Evolutionary conservation across 192 early-diverging fungal genomes (phyloP), one percentile per base, ranked within the genome.

Genomic region (Chytriomyces sp.): DNA sequence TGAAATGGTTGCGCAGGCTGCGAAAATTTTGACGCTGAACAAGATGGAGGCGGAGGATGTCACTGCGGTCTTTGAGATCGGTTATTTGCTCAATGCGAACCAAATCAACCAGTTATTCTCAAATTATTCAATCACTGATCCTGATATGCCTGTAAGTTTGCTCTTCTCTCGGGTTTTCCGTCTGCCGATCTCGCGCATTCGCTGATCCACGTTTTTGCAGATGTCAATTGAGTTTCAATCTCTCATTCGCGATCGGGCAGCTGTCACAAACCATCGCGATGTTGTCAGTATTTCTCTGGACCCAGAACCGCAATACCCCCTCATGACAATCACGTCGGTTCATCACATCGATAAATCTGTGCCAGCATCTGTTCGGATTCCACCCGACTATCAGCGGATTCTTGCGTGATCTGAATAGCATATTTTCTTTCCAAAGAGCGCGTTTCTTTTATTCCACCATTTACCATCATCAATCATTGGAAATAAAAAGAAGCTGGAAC

Each of bases 91-190:
- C 66, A 94, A 93, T 69, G 89, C 92, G 5, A 90, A 90, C 9
- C 96, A 97, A 81, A 92, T 97, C 76, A 91, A 93, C 75, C 95
- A 95, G 86, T 81, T 97, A 49, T 90, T 96, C n/a, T 89, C 89
- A 20, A 90, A 94, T 79, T 96, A 96, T 77, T 28, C 78, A 1
- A 23, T 66, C 6, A 50, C 91, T 5, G 96, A 97, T 80, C 92
- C 93, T 76, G 96, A 97, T 82, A 89, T 90, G 73, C 84, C 84
- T 5, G 83, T 84, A 61, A 49, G 61, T 35, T 35, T 35, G 35
- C 18, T 53, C 23, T 11, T 57, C 13, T 46, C 5, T 2, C 28
- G 1, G 3, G 1, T 47, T 70, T n/a, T 23, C 1, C 11, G 20
- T 70, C 49, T 10, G 16, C 26, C 63, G 23, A 2, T 23, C 6